A percentile compares a stretch with the other conserved stretches of the same genome.
phyloP scores from a whole-genome alignment of 2,329 filamentous ascomycete genomes.

The Aspergillus thermomutatus region DNA sequence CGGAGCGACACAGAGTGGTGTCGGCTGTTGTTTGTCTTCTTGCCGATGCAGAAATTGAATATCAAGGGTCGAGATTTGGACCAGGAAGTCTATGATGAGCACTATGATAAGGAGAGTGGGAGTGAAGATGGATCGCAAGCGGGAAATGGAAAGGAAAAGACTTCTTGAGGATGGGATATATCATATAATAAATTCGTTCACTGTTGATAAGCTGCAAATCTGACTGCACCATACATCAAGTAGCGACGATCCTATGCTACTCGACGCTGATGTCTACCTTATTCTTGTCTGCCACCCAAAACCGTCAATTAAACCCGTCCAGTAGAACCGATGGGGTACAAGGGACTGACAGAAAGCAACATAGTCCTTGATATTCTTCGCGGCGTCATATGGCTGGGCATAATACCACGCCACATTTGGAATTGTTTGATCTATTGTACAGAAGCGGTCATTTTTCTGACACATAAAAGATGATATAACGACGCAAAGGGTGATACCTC shows the following conservation, averaged over 20 bases:
- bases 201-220: neutral
- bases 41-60: slow-evolving; percentile 26
- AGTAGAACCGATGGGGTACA: too few species aligned
- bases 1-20: slow-evolving; percentile 25
- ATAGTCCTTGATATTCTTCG: slow-evolving; percentile 51
- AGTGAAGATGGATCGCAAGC: neutral
- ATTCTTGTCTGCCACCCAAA: slow-evolving; percentile 27
- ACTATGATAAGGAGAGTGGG: slow-evolving; percentile 11
- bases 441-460: neutral
- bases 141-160: neutral
- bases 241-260: neutral
- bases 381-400: slow-evolving; percentile 48
- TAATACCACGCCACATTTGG: slow-evolving; percentile 61
- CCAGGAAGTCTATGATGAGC: slow-evolving; percentile 36
- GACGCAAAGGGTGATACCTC: slow-evolving; percentile 31
- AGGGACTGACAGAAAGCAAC: slow-evolving; percentile 56
- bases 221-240: neutral
- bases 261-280: slow-evolving; percentile 27
- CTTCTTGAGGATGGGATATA: neutral
- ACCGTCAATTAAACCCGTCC: neutral
- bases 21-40: slow-evolving; percentile 31
- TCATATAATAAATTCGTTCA: neutral
- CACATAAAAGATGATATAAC: neutral
- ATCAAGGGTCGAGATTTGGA: slow-evolving; percentile 54
- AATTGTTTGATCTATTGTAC: slow-evolving; percentile 40